Evolutionary conservation across 345 rosid genomes (phyloP), one percentile per base, ranked within the genome.

Genomic region (Acer campestre): DNA sequence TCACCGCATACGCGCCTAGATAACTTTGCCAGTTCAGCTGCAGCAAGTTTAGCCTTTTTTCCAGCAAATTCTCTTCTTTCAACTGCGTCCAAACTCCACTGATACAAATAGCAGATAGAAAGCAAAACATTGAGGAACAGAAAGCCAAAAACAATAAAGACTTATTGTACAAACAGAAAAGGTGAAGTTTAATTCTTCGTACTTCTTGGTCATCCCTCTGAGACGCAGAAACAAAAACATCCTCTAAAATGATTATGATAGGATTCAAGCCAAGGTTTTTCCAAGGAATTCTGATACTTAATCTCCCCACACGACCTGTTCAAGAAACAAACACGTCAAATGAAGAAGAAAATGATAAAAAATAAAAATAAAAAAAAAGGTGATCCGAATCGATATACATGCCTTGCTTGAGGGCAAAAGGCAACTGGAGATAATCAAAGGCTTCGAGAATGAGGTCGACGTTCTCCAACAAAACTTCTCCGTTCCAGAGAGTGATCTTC

Each of bases 21-120:
- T 27, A 95, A 78, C 77, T 95, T 93, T 2, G 93, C 92, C 68
- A 95, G 89, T 87, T 93, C 98, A 14, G 98, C 98, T 10, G 98
- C 91, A 29, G 94, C 98, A 78, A 95, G 98, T 83, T 93, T 90
- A 27, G 98, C 98, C 83, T 88, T 90, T 76, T 93, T 95, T 53
- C 91, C 97, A 42, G 98, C 97, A 81, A 86, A 92, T 80, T 91
- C 97, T 86, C 98, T 88, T 78, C 76, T 88, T 82, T 93, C 94
- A 70, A 93, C 89, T 12, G 87, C 98, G 82, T 87, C 93, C 80
- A 83, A 78, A 76, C 87, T 85, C 98, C 98, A 95, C 98, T 93
- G 76, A 51, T 77, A 77, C 61, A 68, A 73, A 46, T 75, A 22
- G 1, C 29, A 31, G 2, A 70, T 12, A 1, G 29, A 61, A 20